Evolutionary conservation across 1,284 basidiomycete species (phyloP).

Genomic region (Ceratobasidium sp.): DNA sequence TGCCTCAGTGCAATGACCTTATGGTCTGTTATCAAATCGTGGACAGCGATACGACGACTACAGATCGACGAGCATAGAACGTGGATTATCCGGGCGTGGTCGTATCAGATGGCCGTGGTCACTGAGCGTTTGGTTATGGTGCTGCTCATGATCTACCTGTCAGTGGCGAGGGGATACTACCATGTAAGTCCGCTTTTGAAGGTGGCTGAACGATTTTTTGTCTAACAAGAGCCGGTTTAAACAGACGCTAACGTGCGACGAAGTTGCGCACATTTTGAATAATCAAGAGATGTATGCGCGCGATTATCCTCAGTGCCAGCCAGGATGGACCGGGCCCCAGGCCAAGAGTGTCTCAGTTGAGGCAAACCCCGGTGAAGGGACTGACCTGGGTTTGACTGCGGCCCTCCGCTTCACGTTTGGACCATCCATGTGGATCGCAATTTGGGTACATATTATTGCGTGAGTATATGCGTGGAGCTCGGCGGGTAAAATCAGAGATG

Average conservation of each 20-base stretch:
- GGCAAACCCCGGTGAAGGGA: neutral
- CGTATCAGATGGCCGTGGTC: neutral
- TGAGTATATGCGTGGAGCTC: conserved; percentile 14
- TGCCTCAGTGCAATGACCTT: conserved; percentile 9
- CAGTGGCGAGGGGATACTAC: neutral
- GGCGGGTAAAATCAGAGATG: too few relatives aligned
- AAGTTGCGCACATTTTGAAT: conserved; percentile 16
- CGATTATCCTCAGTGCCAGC: conserved; percentile 34
- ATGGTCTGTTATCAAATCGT: conserved; percentile 7
- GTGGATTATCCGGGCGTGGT: conserved; percentile 12
- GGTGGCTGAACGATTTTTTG: neutral
- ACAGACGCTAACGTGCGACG: conserved; percentile 14
- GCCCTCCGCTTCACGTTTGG: conserved; percentile 1
- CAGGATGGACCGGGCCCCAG: conserved; percentile 1
- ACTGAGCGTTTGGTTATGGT: conserved; percentile 2
- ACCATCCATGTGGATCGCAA: conserved; percentile 13
- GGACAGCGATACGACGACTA: conserved; percentile 14
- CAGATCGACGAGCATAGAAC: conserved; percentile 6
- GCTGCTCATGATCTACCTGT: neutral
- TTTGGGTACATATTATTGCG: conserved; percentile 35
- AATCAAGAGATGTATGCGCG: neutral
- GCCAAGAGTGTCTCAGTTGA: neutral
- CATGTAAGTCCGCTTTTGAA: conserved; percentile 1
- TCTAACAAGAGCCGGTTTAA: neutral
- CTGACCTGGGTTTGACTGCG: neutral